A percentile compares a stretch with the other conserved stretches of the same genome.
Evolutionary conservation across 371 early-diverging fungal genomes (phyloP).

Genomic region (Mycotypha africana): DNA sequence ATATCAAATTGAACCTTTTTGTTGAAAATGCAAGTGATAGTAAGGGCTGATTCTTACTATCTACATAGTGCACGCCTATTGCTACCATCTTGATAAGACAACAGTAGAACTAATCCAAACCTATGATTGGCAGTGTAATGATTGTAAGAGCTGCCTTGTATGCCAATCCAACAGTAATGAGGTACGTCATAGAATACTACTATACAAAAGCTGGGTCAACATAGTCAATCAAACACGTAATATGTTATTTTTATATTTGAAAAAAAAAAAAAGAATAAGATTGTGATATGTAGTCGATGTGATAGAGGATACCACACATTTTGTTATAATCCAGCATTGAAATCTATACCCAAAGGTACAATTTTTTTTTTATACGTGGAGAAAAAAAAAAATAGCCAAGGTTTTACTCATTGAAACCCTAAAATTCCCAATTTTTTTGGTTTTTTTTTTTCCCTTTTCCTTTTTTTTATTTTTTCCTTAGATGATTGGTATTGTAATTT

Average conservation of each 20-base stretch:
- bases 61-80: constrained; percentile 25
- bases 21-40: neutral
- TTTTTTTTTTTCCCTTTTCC: neutral
- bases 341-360: constrained; percentile 31
- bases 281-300: constrained; percentile 31
- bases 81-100: constrained; percentile 19
- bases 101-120: constrained; percentile 23
- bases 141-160: constrained; percentile 35
- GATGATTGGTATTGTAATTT: constrained; percentile 38
- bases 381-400: neutral
- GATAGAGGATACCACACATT: constrained; percentile 33
- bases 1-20: neutral
- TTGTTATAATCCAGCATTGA: constrained; percentile 28
- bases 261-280: constrained; percentile 19
- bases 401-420: neutral
- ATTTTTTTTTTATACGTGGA: neutral
- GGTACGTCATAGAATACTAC: no score
- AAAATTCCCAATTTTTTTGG: no score
- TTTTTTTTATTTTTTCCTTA: constrained; percentile 5
- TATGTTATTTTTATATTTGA: no score
- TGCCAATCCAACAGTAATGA: constrained; percentile 34
- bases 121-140: constrained; percentile 45
- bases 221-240: no score
- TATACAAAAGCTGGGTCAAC: no score
- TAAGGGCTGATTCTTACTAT: neutral